Evolutionary conservation across 768 basidiomycete genomes (phyloP).

Genomic region (Rhizopogon sp.): DNA sequence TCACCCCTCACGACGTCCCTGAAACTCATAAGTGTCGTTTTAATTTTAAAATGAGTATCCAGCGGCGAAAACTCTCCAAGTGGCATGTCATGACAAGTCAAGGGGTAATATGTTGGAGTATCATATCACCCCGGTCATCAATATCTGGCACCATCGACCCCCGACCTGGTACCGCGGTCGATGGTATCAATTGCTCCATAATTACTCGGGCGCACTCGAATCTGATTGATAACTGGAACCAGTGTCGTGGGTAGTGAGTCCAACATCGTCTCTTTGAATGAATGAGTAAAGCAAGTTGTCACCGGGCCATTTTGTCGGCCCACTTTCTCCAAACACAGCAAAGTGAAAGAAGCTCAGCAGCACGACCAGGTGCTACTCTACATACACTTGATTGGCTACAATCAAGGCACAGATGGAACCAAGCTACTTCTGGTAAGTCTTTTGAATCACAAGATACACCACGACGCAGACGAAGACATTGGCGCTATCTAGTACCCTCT

Average conservation of each 20-base stretch:
- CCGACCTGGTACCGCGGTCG: not conserved
- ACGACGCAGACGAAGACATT: no score
- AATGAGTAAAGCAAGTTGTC: not conserved
- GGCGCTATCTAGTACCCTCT: no score
- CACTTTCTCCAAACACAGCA: not conserved
- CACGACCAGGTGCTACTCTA: not conserved
- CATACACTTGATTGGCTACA: not conserved
- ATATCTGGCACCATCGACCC: not conserved
- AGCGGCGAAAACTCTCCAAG: not conserved
- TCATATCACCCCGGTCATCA: not conserved
- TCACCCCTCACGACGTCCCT: not conserved
- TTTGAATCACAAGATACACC: not conserved
- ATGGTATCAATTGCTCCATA: not conserved
- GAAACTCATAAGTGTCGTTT: not conserved
- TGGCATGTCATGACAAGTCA: no score
- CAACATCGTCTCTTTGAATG: not conserved
- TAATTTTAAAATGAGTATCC: not conserved
- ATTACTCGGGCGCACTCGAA: not conserved
- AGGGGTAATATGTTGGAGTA: not conserved
- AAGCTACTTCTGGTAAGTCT: not conserved
- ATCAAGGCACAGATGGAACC: slow-evolving; percentile 1
- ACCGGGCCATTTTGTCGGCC: no score
- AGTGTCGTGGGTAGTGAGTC: not conserved
- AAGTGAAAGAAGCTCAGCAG: not conserved
- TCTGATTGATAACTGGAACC: not conserved